phyloP scores from a whole-genome alignment of 1,284 basidiomycete species.

The Ustilago tritici region DNA sequence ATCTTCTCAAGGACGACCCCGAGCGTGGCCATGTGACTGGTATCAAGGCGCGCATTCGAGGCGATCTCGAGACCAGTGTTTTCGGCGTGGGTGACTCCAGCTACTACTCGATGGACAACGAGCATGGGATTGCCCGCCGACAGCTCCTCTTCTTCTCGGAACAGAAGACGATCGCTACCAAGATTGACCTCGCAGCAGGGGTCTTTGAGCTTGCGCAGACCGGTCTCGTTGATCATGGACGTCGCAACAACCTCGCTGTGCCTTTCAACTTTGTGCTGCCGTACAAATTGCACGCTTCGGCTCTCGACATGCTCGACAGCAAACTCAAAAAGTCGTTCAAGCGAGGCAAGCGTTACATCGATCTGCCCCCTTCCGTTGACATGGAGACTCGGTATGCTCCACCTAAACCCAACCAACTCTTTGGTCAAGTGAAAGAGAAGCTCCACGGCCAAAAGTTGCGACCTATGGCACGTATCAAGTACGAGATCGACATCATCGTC shows the following conservation, averaged over 20 bases:
- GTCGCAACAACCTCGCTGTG: slow-evolving; percentile 52
- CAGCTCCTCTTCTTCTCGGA: slow-evolving; percentile 52
- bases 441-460: slow-evolving; percentile 45
- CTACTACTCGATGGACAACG: slow-evolving; percentile 50
- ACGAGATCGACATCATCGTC: slow-evolving; percentile 55
- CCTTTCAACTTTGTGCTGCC: slow-evolving; percentile 51
- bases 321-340: slow-evolving; percentile 53
- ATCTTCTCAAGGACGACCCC: slow-evolving; percentile 45
- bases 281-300: slow-evolving; percentile 50
- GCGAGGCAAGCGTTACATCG: slow-evolving; percentile 49
- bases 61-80: slow-evolving; percentile 51
- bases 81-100: slow-evolving; percentile 53
- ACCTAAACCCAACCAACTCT: slow-evolving; percentile 40
- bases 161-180: slow-evolving; percentile 43
- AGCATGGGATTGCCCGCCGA: slow-evolving; percentile 50
- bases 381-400: slow-evolving; percentile 53
- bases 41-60: slow-evolving; percentile 51
- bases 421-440: slow-evolving; percentile 41
- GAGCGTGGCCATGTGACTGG: slow-evolving; percentile 49
- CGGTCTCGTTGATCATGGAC: slow-evolving; percentile 46
- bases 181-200: slow-evolving; percentile 39
- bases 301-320: slow-evolving; percentile 50
- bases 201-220: slow-evolving; percentile 45
- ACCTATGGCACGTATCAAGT: slow-evolving; percentile 54
- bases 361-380: slow-evolving; percentile 47